A percentile compares a stretch with the other conserved stretches of the same genome.
phyloP scores from a whole-genome alignment of 1,284 basidiomycete species.

The Moniliophthora roreri region DNA sequence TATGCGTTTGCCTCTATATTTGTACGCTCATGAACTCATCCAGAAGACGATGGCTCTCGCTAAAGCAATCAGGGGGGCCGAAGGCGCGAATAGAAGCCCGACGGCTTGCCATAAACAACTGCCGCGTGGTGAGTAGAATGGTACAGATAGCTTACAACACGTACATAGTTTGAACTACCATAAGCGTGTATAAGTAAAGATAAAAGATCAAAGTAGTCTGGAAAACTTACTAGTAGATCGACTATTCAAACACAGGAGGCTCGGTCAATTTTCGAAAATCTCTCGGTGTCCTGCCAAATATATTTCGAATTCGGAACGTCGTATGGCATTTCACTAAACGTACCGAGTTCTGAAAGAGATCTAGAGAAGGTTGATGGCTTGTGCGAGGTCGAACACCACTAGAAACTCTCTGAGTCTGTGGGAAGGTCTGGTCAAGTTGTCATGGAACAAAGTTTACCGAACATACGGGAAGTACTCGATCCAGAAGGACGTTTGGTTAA shows the following conservation, averaged over 20 bases:
- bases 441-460: background rate
- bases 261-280: slow-evolving; percentile 97
- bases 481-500: slow-evolving; percentile 89
- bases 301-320: slow-evolving; percentile 24
- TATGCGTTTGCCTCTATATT: slow-evolving; percentile 93
- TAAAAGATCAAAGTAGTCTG: background rate
- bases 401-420: slow-evolving; percentile 87
- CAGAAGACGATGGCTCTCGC: slow-evolving; percentile 82
- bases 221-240: slow-evolving; percentile 77
- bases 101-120: slow-evolving; percentile 89
- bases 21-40: slow-evolving; percentile 81
- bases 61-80: slow-evolving; percentile 85
- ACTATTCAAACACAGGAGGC: slow-evolving; percentile 90
- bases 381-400: slow-evolving; percentile 92
- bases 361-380: slow-evolving; percentile 87
- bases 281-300: slow-evolving; percentile 94
- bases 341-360: slow-evolving; percentile 76
- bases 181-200: slow-evolving; percentile 14
- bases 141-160: slow-evolving; percentile 23
- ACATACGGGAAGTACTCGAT: slow-evolving; percentile 89
- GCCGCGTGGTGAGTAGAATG: slow-evolving; percentile 8
- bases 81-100: slow-evolving; percentile 86
- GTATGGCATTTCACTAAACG: background rate
- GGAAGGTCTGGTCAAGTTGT: background rate
- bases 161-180: slow-evolving; percentile 64